Conservation (phyloP, 208 protist genomes). For the Acanthamoeba rhysodes region DNA sequence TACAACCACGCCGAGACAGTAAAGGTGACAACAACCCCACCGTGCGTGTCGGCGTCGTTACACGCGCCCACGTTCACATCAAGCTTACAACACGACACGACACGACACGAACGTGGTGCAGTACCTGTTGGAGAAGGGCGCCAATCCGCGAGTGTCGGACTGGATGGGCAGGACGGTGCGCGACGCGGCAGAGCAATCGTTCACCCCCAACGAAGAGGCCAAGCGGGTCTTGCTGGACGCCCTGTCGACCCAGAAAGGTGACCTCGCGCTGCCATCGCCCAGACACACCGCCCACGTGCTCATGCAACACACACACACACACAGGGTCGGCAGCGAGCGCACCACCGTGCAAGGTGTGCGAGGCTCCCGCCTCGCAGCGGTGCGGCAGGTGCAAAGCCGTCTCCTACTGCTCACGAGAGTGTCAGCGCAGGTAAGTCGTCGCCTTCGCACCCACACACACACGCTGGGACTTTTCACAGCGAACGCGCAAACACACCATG, state of each 20-base stretch:
- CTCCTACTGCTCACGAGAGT: slow-evolving; percentile 30
- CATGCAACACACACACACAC: too few relatives aligned
- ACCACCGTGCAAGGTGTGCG: neutral
- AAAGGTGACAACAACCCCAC: neutral
- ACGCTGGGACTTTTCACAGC: too few relatives aligned
- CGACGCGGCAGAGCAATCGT: neutral
- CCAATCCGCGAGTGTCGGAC: neutral
- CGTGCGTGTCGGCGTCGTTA: neutral
- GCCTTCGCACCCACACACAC: neutral
- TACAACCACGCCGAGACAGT: slow-evolving; percentile 16
- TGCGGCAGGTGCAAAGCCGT: neutral
- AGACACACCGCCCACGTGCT: too few relatives aligned
- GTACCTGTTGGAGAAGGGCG: slow-evolving; percentile 15
- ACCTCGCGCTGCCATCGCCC: neutral
- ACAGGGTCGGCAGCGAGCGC: neutral
- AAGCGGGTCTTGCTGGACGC: neutral
- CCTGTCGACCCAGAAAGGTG: neutral
- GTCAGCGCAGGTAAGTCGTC: slow-evolving; percentile 19
- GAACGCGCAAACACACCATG: neutral
- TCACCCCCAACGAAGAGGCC: neutral
- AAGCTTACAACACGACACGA: neutral
- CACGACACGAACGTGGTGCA: neutral
- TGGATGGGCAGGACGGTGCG: neutral
- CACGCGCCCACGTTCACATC: neutral
- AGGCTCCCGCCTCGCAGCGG: neutral